These are phyloP conservation scores for Colletotrichum theobromicola DNA, from an alignment of 2,329 filamentous ascomycete species.

Conservation along the genomic window DNA sequence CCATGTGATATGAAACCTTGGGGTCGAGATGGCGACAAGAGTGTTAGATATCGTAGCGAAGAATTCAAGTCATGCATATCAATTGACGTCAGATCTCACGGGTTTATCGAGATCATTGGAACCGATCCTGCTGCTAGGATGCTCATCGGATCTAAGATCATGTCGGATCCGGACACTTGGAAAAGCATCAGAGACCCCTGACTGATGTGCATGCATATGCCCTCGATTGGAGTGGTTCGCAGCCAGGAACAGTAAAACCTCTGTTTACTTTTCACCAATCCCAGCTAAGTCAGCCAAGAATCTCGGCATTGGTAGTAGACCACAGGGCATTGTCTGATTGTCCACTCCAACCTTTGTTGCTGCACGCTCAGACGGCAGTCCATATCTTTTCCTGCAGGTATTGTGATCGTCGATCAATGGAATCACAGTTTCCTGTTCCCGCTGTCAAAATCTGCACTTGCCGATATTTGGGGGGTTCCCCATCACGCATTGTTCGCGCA, in stretches of 20 bases:
- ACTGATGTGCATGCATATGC: background rate
- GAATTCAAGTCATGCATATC: background rate
- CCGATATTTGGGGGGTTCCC: background rate
- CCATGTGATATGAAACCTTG: background rate
- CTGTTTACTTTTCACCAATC: background rate
- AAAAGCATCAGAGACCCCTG: background rate
- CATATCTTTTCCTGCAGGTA: background rate
- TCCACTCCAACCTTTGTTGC: background rate
- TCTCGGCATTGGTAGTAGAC: background rate
- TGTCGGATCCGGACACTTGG: background rate
- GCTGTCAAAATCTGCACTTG: background rate
- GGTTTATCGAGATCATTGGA: background rate
- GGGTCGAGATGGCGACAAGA: background rate
- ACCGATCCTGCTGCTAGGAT: background rate
- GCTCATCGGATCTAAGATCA: background rate
- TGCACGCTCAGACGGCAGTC: background rate
- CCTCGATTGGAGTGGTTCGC: background rate
- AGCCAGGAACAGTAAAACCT: background rate
- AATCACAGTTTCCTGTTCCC: background rate
- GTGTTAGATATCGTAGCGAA: background rate
- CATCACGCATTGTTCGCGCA: background rate
- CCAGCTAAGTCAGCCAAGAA: background rate
- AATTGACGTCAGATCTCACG: background rate
- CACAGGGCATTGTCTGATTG: background rate
- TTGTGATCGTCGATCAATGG: background rate